Base-by-base conservation (phyloP, 2,329 filamentous ascomycete genomes). In the Paraphoma sp. region DNA sequence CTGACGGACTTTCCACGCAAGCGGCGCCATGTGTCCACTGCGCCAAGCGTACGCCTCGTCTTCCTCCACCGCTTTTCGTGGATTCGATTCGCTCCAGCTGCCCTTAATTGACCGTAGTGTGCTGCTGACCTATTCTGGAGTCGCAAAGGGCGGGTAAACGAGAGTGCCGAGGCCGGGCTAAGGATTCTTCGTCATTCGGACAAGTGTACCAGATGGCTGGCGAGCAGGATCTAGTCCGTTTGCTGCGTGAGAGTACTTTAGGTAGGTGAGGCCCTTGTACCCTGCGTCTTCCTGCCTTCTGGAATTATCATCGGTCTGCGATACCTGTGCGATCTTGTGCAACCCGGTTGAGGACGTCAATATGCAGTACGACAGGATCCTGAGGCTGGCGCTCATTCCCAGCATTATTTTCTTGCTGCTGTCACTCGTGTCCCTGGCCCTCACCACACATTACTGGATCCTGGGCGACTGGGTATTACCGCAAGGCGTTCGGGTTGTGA, bases 381-480 rank as follows among this genome's bases (percentile, higher is more conserved):
- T 72, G 30, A 63, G 54, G 46, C 41, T 69, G 16, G 57, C 68
- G 36, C 62, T 73, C 18, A 51, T 64, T 7, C 70, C 69, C 30
- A 62, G 62, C 29, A 55, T 68, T 23, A 33, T 70, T 29, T 70
- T 73, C 42, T 54, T 69, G 12, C 53, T 73, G 10, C 47, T 74
- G 33, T 75, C 72, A 1, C 30, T 72, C 11, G 50, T 70, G 14
- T 70, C 70, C 9, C 66, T 72, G 18, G 61, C 64, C 30, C 59
- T 75, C 33, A 72, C 68, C 8, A 63, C 62, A 5, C 62, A 68
- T 45, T 74, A 72, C 51, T 74, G 70, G 70, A 68, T 72, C 31
- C 52, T 71, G 9, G 65, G 63, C 30, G 71, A 74, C 48, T 72
- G 67, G 63, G 53, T 74, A 7, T 54, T 68, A 29, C 55, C 62